These are phyloP conservation scores for Vickermania ingenoplastis DNA, from an alignment of 208 protist genomes.

Conservation along the genomic window DNA sequence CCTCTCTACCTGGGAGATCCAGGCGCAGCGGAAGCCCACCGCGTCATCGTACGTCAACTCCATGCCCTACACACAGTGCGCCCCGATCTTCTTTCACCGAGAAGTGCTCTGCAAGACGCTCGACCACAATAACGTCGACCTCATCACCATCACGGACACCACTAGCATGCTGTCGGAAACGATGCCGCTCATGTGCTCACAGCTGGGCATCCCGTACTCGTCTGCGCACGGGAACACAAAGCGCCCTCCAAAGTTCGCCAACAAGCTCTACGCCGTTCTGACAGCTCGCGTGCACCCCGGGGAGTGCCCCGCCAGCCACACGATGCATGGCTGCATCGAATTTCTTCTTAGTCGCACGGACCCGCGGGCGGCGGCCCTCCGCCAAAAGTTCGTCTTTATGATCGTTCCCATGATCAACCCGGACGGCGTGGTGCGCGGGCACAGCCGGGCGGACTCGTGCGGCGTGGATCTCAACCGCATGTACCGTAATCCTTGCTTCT, in stretches of 20 bases:
- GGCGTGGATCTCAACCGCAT: constrained; percentile 92
- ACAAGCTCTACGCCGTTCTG: constrained; percentile 73
- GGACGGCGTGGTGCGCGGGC: constrained; percentile 86
- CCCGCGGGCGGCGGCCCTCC: constrained; percentile 58
- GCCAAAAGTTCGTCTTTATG: constrained; percentile 85
- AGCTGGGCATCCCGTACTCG: constrained; percentile 47
- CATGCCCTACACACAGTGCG: constrained; percentile 1
- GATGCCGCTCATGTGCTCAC: constrained; percentile 22
- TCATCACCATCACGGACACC: constrained; percentile 82
- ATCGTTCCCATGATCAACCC: constrained; percentile 92
- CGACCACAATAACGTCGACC: constrained; percentile 71
- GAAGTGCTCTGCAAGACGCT: constrained; percentile 81
- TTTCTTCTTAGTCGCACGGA: constrained; percentile 68
- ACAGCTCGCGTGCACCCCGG: constrained; percentile 90
- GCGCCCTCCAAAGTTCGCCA: constrained; percentile 46
- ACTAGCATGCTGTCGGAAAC: constrained; percentile 21
- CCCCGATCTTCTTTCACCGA: constrained; percentile 69
- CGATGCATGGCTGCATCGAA: constrained; percentile 91
- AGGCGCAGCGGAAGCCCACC: not conserved
- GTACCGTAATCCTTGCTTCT: constrained; percentile 67
- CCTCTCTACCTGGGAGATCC: constrained; percentile 42
- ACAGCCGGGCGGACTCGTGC: constrained; percentile 87
- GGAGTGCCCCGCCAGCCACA: constrained; percentile 85
- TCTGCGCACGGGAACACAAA: constrained; percentile 33
- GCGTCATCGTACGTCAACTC: not conserved